Percentiles rank a stretch among this genome's conserved stretches.
Evolutionary conservation across 129 eudicot species (phyloP).

Genomic region (Saposhnikovia divaricata): DNA sequence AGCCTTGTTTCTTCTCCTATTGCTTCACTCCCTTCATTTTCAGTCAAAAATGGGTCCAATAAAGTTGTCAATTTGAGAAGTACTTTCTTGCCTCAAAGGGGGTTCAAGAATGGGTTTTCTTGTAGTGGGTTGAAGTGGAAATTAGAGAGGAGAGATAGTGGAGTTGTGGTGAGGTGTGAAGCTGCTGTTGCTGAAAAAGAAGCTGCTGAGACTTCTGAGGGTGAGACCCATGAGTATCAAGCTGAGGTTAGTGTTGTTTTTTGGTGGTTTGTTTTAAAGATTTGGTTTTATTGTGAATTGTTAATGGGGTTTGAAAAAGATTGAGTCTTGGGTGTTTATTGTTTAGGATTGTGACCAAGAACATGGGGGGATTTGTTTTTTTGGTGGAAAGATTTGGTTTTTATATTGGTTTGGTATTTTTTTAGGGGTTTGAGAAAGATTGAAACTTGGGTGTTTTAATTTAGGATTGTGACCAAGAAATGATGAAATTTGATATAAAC

Average conservation of each 20-base stretch:
- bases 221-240: conserved; percentile 79
- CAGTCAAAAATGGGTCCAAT: conserved; percentile 25
- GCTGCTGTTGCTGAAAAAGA: conserved; percentile 84
- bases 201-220: conserved; percentile 46
- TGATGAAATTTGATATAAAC: conserved; percentile 11
- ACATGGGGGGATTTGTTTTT: neutral
- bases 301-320: neutral
- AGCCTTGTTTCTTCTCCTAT: conserved; percentile 51
- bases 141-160: conserved; percentile 34
- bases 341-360: neutral
- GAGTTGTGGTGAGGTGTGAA: conserved; percentile 72
- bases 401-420: neutral
- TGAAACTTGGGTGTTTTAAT: neutral
- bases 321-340: neutral
- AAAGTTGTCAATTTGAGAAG: conserved; percentile 32
- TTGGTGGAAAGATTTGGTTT: neutral
- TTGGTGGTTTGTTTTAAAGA: conserved; percentile 4
- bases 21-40: conserved; percentile 47
- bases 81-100: conserved; percentile 42
- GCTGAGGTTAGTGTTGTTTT: conserved; percentile 72
- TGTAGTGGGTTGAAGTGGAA: conserved; percentile 57
- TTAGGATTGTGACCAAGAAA: neutral
- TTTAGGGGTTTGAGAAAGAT: neutral
- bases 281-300: conserved; percentile 3
- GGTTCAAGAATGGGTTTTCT: conserved; percentile 33